Evolutionary conservation across 805 yeast species (phyloP).

Genomic region (Saccharomycopsis sp.): DNA sequence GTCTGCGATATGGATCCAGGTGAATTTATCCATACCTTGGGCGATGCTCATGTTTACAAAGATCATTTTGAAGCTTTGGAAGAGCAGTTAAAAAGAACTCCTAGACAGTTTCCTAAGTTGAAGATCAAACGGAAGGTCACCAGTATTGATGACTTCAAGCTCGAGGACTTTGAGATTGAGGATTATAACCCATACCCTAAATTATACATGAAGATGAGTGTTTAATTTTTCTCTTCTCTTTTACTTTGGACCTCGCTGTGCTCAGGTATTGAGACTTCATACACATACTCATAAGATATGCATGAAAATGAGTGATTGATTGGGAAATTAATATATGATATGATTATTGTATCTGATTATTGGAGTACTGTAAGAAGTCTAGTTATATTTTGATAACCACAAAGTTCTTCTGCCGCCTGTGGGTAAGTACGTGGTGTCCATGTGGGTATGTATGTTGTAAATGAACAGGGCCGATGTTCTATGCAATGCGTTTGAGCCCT

Average conservation of each 20-base stretch:
- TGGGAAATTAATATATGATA: no score
- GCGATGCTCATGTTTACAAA: conserved; percentile 92
- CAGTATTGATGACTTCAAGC: conserved; percentile 79
- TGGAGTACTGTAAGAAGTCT: no score
- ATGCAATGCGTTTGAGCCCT: not conserved
- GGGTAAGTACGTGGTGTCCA: no score
- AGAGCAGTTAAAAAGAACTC: conserved; percentile 69
- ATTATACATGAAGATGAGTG: conserved; percentile 97
- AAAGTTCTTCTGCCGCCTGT: no score
- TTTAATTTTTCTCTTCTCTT: no score
- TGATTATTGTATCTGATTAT: no score
- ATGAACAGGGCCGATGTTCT: no score
- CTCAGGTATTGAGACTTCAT: no score
- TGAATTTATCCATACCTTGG: conserved; percentile 90
- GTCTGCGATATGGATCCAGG: conserved; percentile 95
- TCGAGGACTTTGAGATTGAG: conserved; percentile 77
- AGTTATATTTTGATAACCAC: not conserved
- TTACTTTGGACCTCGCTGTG: no score
- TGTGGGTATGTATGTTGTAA: no score
- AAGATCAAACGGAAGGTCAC: conserved; percentile 59
- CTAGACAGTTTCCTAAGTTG: conserved; percentile 76
- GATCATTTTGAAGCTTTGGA: conserved; percentile 91
- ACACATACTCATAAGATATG: no score
- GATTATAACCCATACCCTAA: conserved; percentile 77
- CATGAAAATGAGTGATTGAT: no score